Evolutionary conservation across 805 yeast genomes (phyloP).

Genomic region (Hyphopichia homilentoma): DNA sequence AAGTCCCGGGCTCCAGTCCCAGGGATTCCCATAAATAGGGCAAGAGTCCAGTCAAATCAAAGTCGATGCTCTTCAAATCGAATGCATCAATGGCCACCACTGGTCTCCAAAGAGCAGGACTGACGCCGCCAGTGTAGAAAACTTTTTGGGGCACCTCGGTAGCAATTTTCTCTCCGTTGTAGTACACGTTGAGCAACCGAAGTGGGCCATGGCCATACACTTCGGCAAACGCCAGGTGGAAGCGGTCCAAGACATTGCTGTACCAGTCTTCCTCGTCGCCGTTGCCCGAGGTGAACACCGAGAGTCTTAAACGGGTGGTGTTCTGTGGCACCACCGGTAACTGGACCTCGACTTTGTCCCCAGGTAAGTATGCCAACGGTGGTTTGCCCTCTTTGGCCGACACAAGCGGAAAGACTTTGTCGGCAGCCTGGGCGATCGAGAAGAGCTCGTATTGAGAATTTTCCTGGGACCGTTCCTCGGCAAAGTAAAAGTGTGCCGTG

Average conservation of each 20-base stretch:
- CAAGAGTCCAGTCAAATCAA: conserved; percentile 67
- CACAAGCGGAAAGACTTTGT: conserved; percentile 36
- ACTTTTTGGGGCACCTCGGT: conserved; percentile 67
- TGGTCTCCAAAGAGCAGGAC: conserved; percentile 80
- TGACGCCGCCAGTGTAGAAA: conserved; percentile 75
- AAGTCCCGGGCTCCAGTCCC: conserved; percentile 27
- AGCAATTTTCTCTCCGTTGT: conserved; percentile 58
- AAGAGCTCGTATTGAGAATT: conserved; percentile 13
- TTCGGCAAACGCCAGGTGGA: conserved; percentile 34
- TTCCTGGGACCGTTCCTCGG: conserved; percentile 1
- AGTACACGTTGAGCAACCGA: conserved; percentile 59
- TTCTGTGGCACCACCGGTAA: conserved; percentile 49
- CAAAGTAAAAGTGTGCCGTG: conserved; percentile 47
- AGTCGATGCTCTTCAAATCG: conserved; percentile 65
- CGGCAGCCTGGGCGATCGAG: conserved; percentile 32
- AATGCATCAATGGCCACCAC: conserved; percentile 71
- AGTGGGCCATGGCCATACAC: conserved; percentile 68
- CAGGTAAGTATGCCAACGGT: conserved; percentile 47
- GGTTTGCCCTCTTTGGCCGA: conserved; percentile 19
- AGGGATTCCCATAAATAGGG: conserved; percentile 59
- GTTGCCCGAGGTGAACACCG: conserved; percentile 69
- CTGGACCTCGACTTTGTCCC: conserved; percentile 27
- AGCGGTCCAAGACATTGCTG: conserved; percentile 52
- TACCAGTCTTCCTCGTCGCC: conserved; percentile 86
- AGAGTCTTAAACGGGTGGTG: conserved; percentile 56